Percentiles rank a stretch among this genome's conserved stretches.
Evolutionary conservation across 257 asterid genomes (phyloP).

Genomic region (Cordia subcordata): DNA sequence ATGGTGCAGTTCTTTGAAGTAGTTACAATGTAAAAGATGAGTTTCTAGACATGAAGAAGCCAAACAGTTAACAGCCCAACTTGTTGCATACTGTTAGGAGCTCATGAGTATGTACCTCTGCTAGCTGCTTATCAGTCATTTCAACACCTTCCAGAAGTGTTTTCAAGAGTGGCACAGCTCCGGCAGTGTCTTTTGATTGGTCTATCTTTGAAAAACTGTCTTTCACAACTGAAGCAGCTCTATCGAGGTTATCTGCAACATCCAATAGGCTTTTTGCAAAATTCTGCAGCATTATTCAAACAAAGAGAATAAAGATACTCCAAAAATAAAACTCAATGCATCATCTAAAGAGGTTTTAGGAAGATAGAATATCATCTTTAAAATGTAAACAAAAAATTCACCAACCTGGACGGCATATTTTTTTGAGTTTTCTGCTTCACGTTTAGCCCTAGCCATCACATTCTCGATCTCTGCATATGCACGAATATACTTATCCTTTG

Average conservation of each 20-base stretch:
- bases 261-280: conserved; percentile 78
- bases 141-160: conserved; percentile 94
- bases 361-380: background rate
- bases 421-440: conserved; percentile 79
- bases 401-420: conserved; percentile 84
- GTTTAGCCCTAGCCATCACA: conserved; percentile 64
- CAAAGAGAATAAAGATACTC: conserved; percentile 6
- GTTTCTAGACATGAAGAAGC: too few species aligned
- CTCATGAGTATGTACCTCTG: conserved; percentile 48
- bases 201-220: conserved; percentile 72
- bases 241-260: conserved; percentile 74
- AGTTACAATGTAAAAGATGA: too few species aligned
- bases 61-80: background rate
- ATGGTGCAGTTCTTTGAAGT: too few species aligned
- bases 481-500: conserved; percentile 74
- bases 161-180: conserved; percentile 75
- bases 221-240: conserved; percentile 89
- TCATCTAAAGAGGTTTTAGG: background rate
- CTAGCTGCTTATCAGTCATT: conserved; percentile 93
- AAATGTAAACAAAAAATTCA: background rate
- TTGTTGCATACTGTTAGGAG: background rate
- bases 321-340: background rate
- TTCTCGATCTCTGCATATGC: conserved; percentile 81
- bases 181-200: conserved; percentile 52
- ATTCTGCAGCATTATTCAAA: conserved; percentile 44